These are phyloP conservation scores for Chalciporus sp. DNA, from an alignment of 1,284 basidiomycete species.

Conservation along the genomic window DNA sequence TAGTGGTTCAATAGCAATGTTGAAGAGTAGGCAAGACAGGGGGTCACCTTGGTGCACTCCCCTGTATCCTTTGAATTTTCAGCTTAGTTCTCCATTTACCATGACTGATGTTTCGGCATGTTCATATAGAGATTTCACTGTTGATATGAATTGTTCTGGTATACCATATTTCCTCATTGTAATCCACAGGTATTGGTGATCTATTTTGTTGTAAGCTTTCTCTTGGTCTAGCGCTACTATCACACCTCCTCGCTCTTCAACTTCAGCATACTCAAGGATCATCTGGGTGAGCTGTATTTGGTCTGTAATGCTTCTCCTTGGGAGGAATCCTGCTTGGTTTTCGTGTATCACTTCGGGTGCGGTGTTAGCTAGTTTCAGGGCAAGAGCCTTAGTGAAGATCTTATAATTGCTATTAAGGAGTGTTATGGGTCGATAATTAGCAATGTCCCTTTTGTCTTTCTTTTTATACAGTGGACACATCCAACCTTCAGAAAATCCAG, in stretches of 20 bases:
- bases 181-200: slow-evolving; percentile 4
- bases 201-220: slow-evolving; percentile 20
- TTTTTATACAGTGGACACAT: slow-evolving; percentile 16
- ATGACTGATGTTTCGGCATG: too few relatives aligned
- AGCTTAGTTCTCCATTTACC: too few relatives aligned
- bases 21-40: too few relatives aligned
- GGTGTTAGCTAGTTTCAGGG: background rate
- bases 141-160: background rate
- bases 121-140: too few relatives aligned
- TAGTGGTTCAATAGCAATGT: too few relatives aligned
- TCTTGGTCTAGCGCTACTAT: slow-evolving; percentile 12
- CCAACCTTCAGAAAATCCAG: background rate
- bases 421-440: slow-evolving; percentile 13
- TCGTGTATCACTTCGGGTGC: background rate
- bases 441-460: slow-evolving; percentile 3
- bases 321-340: slow-evolving; percentile 14
- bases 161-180: background rate
- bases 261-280: slow-evolving; percentile 5
- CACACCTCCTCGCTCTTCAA: slow-evolving; percentile 1
- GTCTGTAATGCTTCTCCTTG: background rate
- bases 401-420: slow-evolving; percentile 19
- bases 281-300: slow-evolving; percentile 1
- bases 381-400: slow-evolving; percentile 1
- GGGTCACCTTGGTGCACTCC: too few relatives aligned
- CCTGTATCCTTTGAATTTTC: too few relatives aligned